These are phyloP conservation scores for Coprinopsis strossmayeri DNA, from an alignment of 768 basidiomycete genomes.

Conservation along the genomic window DNA sequence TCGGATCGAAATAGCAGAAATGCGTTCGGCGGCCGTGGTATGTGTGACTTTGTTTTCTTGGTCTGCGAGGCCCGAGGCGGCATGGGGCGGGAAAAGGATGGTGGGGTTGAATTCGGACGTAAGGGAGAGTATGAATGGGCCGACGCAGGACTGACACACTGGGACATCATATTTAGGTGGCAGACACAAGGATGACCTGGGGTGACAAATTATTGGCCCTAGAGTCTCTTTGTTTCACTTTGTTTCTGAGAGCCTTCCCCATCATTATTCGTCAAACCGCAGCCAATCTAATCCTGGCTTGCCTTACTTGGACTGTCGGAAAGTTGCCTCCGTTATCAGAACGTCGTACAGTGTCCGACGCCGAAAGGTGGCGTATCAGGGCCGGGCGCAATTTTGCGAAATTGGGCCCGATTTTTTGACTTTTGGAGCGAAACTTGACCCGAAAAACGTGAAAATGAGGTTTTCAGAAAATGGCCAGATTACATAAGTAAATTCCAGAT, in stretches of 20 bases:
- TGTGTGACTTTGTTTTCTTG: constrained; percentile 31
- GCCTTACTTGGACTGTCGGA: background rate
- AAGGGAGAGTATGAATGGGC: background rate
- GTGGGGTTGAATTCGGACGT: background rate
- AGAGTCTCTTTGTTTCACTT: background rate
- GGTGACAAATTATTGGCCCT: too few relatives aligned
- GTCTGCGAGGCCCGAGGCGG: constrained; percentile 9
- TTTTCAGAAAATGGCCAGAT: too few relatives aligned
- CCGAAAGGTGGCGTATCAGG: too few relatives aligned
- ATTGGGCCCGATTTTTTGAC: too few relatives aligned
- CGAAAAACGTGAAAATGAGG: too few relatives aligned
- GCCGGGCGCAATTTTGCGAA: too few relatives aligned
- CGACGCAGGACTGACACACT: background rate
- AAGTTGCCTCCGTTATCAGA: constrained; percentile 4
- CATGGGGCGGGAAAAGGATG: constrained; percentile 12
- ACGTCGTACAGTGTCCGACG: constrained; percentile 7
- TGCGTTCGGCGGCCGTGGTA: constrained; percentile 68
- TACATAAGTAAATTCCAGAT: too few relatives aligned
- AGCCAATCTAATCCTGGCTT: background rate
- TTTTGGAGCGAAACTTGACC: too few relatives aligned
- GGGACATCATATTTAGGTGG: too few relatives aligned
- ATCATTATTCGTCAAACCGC: too few relatives aligned
- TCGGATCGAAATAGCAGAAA: constrained; percentile 70
- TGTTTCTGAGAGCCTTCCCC: too few relatives aligned
- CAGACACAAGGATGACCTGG: too few relatives aligned